A percentile compares a stretch with the other conserved stretches of the same genome.
Evolutionary conservation across 371 early-diverging fungal species (phyloP).

Genomic region (Basidiobolus meristosporus): DNA sequence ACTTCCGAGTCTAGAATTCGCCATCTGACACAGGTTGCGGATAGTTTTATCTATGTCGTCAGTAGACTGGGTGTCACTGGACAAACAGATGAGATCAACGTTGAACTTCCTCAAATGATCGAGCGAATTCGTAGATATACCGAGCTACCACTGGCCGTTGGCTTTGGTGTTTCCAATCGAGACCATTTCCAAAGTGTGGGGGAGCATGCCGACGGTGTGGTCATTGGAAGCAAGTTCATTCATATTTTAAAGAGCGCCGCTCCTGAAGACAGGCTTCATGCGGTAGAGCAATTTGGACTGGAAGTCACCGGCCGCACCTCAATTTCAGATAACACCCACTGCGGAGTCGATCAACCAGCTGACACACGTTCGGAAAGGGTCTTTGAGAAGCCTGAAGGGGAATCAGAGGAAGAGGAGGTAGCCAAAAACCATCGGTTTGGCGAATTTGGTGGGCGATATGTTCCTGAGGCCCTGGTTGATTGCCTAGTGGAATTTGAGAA

Average conservation of each 20-base stretch:
- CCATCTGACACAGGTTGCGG: conserved; percentile 55
- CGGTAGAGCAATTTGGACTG: no score
- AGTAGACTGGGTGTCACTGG: conserved; percentile 90
- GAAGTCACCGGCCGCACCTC: no score
- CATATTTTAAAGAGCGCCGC: conserved; percentile 34
- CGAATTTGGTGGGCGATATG: conserved; percentile 90
- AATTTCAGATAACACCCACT: no score
- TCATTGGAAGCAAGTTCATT: conserved; percentile 83
- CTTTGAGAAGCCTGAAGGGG: no score
- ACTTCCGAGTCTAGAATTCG: conserved; percentile 71
- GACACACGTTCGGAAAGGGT: no score
- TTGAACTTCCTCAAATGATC: conserved; percentile 50
- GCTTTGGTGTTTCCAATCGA: conserved; percentile 84
- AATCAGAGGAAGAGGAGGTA: no score
- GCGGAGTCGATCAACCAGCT: no score
- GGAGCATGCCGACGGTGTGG: conserved; percentile 80
- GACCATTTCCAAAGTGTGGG: conserved; percentile 77
- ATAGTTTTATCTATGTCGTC: conserved; percentile 89
- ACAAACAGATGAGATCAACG: conserved; percentile 30
- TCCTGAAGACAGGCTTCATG: no score
- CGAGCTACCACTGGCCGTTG: conserved; percentile 75
- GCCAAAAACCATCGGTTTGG: conserved; percentile 55
- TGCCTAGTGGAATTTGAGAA: conserved; percentile 76
- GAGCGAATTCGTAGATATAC: conserved; percentile 58
- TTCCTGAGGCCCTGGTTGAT: conserved; percentile 86